Conservation (phyloP, 257 asterid genomes). For the Ligustrum vulgare region DNA sequence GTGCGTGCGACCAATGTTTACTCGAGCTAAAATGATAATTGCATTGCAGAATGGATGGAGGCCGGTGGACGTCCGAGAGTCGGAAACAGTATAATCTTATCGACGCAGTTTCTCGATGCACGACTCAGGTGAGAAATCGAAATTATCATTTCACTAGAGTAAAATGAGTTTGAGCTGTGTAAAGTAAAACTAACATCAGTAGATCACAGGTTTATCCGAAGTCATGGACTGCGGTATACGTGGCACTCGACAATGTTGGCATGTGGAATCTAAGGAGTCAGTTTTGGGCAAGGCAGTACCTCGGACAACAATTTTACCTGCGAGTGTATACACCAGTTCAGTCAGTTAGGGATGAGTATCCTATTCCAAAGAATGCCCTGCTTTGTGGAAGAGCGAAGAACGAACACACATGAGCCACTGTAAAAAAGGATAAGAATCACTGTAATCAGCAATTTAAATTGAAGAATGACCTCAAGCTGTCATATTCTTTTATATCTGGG, state of each 20-base stretch:
- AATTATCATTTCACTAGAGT: too few species aligned
- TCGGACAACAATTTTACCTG: conserved; percentile 69
- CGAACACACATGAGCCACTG: conserved; percentile 1
- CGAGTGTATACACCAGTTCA: conserved; percentile 52
- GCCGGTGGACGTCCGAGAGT: conserved; percentile 52
- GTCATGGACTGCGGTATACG: conserved; percentile 70
- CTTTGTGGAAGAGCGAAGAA: conserved; percentile 64
- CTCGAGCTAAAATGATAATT: background rate
- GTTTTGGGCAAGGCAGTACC: conserved; percentile 71
- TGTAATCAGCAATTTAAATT: background rate
- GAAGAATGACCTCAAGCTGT: conserved; percentile 1
- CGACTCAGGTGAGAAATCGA: conserved; percentile 45
- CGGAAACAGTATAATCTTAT: conserved; percentile 55
- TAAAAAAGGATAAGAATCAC: background rate
- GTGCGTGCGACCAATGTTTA: background rate
- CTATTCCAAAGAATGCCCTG: conserved; percentile 55
- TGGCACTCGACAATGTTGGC: conserved; percentile 73
- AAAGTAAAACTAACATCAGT: background rate
- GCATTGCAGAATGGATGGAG: conserved; percentile 60
- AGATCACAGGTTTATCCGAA: conserved; percentile 62
- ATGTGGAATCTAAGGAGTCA: conserved; percentile 81
- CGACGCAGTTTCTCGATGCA: conserved; percentile 67
- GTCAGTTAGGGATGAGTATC: conserved; percentile 60
- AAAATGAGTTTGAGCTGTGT: background rate
- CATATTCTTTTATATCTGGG: background rate